Base-by-base conservation (phyloP, 306 rosid species). In the Cajanus cajan region DNA sequence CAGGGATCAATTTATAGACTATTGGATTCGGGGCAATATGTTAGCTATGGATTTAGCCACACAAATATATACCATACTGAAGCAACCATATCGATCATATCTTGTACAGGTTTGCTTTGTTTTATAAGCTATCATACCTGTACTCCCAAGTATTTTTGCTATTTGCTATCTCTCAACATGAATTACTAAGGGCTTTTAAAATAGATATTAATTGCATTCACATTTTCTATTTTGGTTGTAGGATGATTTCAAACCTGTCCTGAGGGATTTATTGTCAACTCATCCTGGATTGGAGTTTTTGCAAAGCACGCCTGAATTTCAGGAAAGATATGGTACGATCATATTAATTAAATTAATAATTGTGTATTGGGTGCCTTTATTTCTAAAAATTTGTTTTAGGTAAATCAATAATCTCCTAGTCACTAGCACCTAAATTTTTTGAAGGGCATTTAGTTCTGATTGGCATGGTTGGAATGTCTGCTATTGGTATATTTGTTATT, bases 261-360 rank as follows among this genome's bases (percentile, higher is more conserved):
- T 90, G 50, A 85, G 81, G 81, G 96, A 90, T 80, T 88, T 90
- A 39, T 78, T 90, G 85, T 67, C 85, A 58, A 76, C 93, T 66
- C 96, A 90, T 86, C 91, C 91, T 55, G 93, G 96, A 54, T 76
- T 90, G 83, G 93, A 89, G 69, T 90, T 90, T 83, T 87, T 90
- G 82, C 93, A 84, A 68, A 85, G 84, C 83, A 90, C 91, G 0
- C 96, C 93, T 59, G 93, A 90, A 57, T 90, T 90, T 85, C 96
- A 90, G 86, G 93, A 90, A 84, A 87, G 93, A 90, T 90, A 90
- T 76, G 93, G 96, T 90, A 88, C 21, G 79, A 6, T 47, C 69
- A 62, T 48, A 68, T 22, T 68, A 57, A 21, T 61, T 74, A 9
- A 71, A 65, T 74, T 44, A 8, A 50, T 16, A 44, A 50, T 6